phyloP scores from a whole-genome alignment of 2,329 filamentous ascomycete species.

The Byssothecium circinans region DNA sequence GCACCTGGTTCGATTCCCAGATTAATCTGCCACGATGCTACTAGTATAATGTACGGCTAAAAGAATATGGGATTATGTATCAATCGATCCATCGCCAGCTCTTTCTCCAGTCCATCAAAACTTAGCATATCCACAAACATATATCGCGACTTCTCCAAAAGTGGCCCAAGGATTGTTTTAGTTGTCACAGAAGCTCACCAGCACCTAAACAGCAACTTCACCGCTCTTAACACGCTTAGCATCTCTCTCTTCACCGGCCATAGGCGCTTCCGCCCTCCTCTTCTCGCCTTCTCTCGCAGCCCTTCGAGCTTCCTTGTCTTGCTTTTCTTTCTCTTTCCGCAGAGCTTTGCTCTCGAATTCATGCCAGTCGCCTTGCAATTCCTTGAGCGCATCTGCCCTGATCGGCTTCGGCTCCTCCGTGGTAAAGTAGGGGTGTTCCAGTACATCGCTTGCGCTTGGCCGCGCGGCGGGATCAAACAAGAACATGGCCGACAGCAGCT shows the following conservation, averaged over 20 bases:
- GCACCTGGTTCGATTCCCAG: no score
- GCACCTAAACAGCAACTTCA: constrained; percentile 7
- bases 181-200: not conserved
- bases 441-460: constrained; percentile 79
- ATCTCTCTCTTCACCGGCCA: constrained; percentile 37
- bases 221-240: constrained; percentile 37
- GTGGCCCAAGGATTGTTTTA: not conserved
- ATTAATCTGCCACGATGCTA: no score
- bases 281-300: constrained; percentile 38
- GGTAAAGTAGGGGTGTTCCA: constrained; percentile 86
- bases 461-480: constrained; percentile 82
- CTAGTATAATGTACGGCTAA: no score
- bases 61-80: not conserved
- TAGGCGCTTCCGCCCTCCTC: constrained; percentile 24
- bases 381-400: constrained; percentile 79
- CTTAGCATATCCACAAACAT: no score
- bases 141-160: not conserved
- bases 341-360: constrained; percentile 97
- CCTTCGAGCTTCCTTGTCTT: constrained; percentile 58
- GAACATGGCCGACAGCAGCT: constrained; percentile 83
- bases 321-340: constrained; percentile 80
- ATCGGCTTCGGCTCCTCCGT: constrained; percentile 74
- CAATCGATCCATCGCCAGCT: no score
- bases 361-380: constrained; percentile 93
- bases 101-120: not conserved